These are phyloP conservation scores for Trichoderma pleuroti DNA, from an alignment of 2,329 filamentous ascomycete genomes.

Conservation along the genomic window DNA sequence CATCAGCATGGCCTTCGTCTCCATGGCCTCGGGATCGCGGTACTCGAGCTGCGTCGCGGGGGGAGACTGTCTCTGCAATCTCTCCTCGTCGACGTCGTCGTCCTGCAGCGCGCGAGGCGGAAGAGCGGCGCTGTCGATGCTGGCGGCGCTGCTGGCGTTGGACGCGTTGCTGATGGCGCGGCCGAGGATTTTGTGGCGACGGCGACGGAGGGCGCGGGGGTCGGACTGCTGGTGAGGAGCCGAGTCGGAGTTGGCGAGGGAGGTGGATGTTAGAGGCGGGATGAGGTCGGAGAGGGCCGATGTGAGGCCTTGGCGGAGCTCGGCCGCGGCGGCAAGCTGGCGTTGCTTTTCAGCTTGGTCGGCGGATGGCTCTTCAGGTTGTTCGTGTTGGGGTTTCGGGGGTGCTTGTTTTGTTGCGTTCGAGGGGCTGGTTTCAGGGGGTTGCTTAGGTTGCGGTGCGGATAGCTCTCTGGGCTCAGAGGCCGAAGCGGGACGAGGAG, in stretches of 20 bases:
- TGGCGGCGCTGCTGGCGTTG: constrained; percentile 45
- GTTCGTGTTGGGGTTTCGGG: background rate
- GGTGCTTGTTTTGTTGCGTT: background rate
- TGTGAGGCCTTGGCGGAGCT: constrained; percentile 38
- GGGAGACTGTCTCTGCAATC: constrained; percentile 29
- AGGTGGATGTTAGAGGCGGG: constrained; percentile 26
- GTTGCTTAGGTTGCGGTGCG: background rate
- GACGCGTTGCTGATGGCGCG: constrained; percentile 58
- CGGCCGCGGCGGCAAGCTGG: constrained; percentile 27
- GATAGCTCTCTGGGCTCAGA: constrained; percentile 7
- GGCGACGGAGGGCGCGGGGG: constrained; percentile 34
- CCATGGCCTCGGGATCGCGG: constrained; percentile 47
- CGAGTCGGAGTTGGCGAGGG: background rate
- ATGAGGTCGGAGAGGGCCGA: constrained; percentile 44
- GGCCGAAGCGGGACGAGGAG: constrained; percentile 6
- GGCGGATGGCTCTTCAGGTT: constrained; percentile 12
- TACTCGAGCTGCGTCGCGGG: constrained; percentile 54
- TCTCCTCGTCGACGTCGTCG: constrained; percentile 26
- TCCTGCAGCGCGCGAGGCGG: constrained; percentile 20
- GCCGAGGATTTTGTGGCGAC: constrained; percentile 53
- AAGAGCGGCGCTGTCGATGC: constrained; percentile 23
- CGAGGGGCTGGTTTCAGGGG: background rate
- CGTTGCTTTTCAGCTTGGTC: constrained; percentile 25
- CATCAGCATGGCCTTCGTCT: constrained; percentile 43
- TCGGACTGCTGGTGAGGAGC: constrained; percentile 10